Conservation (phyloP, 2,329 filamentous ascomycete species). For the Volutella citrinella region DNA sequence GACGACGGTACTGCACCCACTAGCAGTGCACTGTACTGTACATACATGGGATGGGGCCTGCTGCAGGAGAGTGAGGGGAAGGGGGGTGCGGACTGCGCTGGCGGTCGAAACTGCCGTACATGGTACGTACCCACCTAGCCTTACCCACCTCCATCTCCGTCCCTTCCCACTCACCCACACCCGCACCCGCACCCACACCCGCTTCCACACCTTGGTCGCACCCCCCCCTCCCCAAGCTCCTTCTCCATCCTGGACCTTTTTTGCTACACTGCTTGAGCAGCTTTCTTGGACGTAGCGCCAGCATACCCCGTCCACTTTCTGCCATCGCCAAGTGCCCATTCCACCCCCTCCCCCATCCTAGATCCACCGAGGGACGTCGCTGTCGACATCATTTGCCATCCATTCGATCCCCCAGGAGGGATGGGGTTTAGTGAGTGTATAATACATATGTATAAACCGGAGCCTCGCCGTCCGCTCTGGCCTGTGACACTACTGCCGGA, state of each 20-base stretch:
- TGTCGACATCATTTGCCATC: constrained; percentile 17
- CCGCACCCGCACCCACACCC: constrained; percentile 3
- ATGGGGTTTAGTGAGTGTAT: too few relatives aligned
- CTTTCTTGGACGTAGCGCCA: constrained; percentile 12
- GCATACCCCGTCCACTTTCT: constrained; percentile 19
- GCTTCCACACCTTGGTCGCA: background rate
- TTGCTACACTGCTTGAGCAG: too few relatives aligned
- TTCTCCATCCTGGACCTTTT: too few relatives aligned
- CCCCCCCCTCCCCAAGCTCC: constrained; percentile 1
- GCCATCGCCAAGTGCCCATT: too few relatives aligned
- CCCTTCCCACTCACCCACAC: constrained; percentile 11
- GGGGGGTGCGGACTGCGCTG: too few relatives aligned
- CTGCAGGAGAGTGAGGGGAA: too few relatives aligned
- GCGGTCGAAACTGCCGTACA: constrained; percentile 31
- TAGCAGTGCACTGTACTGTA: too few relatives aligned
- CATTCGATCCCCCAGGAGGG: constrained; percentile 8
- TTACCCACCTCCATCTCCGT: constrained; percentile 22
- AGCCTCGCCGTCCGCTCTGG: constrained; percentile 12
- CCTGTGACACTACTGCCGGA: constrained; percentile 5
- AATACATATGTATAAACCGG: constrained; percentile 22
- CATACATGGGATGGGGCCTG: too few relatives aligned
- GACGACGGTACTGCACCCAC: too few relatives aligned
- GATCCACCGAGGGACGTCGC: constrained; percentile 17
- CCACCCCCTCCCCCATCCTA: constrained; percentile 20
- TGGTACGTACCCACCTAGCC: too few relatives aligned